phyloP scores from a whole-genome alignment of 2,329 filamentous ascomycete genomes.

The Scedosporium boydii region DNA sequence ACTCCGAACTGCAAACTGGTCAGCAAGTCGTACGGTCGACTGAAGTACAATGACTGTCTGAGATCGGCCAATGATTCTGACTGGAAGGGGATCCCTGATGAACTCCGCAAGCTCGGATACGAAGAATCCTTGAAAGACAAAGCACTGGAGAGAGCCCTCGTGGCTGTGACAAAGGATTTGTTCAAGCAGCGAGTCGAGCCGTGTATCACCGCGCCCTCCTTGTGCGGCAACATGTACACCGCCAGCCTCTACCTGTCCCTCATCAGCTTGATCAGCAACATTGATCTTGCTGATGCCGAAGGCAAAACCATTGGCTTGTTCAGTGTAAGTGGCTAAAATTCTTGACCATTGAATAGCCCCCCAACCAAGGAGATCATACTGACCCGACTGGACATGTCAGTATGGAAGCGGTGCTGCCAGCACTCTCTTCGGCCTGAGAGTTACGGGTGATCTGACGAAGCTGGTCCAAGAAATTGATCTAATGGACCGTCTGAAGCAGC shows the following conservation, averaged over 20 bases:
- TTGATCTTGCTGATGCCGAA: slow-evolving; percentile 51
- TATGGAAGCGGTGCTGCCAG: slow-evolving; percentile 68
- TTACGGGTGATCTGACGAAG: slow-evolving; percentile 59
- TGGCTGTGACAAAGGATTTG: slow-evolving; percentile 73
- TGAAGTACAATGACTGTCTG: slow-evolving; percentile 81
- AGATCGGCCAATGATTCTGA: slow-evolving; percentile 54
- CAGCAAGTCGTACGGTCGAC: slow-evolving; percentile 72
- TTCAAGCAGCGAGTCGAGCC: slow-evolving; percentile 71
- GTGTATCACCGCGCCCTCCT: slow-evolving; percentile 65
- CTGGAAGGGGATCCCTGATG: slow-evolving; percentile 66
- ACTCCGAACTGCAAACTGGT: slow-evolving; percentile 82
- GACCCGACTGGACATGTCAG: slow-evolving; percentile 53
- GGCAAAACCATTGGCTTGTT: slow-evolving; percentile 68
- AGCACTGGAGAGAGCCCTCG: slow-evolving; percentile 78
- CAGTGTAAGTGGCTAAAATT: slow-evolving; percentile 27
- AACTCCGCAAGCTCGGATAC: slow-evolving; percentile 71
- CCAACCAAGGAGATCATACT: slow-evolving; percentile 56
- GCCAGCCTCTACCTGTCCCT: slow-evolving; percentile 69
- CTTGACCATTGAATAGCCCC: slow-evolving; percentile 27
- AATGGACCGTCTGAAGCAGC: slow-evolving; percentile 54
- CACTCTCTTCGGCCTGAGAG: slow-evolving; percentile 63
- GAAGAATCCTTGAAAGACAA: slow-evolving; percentile 72
- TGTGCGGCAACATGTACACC: slow-evolving; percentile 63
- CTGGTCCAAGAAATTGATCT: slow-evolving; percentile 63
- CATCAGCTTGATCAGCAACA: slow-evolving; percentile 56